A percentile compares a stretch with the other conserved stretches of the same genome.
Conservation (phyloP, 345 rosid genomes). For the Capsella bursapastoris region DNA sequence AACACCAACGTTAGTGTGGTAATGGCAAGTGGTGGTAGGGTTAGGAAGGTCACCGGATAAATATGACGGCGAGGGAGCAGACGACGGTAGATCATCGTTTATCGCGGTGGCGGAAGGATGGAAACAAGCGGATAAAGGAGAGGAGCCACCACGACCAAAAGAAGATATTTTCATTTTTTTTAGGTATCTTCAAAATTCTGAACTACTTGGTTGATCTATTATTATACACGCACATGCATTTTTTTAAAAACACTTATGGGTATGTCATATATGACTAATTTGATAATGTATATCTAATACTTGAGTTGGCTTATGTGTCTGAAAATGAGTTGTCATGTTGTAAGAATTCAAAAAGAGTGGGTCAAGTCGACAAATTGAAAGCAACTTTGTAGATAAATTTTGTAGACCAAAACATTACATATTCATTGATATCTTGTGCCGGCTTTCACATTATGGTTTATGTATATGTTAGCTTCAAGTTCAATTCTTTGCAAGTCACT, state of each 20-base stretch:
- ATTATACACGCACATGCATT: conserved; percentile 1
- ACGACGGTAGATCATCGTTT: conserved; percentile 6
- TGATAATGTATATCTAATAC: neutral
- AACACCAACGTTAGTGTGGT: conserved; percentile 70
- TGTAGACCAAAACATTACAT: conserved; percentile 19
- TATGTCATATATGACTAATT: neutral
- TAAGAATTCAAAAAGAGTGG: conserved; percentile 34
- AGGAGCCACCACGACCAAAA: conserved; percentile 40
- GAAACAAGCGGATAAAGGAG: conserved; percentile 72
- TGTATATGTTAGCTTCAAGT: neutral
- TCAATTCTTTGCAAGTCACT: neutral
- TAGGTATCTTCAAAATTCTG: neutral
- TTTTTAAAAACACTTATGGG: neutral
- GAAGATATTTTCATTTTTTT: conserved; percentile 18
- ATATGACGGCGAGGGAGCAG: conserved; percentile 33
- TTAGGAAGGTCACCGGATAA: conserved; percentile 42
- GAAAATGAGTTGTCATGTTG: conserved; percentile 44
- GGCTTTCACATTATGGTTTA: conserved; percentile 16
- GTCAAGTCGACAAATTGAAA: conserved; percentile 36
- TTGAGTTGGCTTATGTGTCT: conserved; percentile 28
- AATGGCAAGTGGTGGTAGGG: conserved; percentile 57
- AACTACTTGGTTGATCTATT: neutral
- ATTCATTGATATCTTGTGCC: neutral
- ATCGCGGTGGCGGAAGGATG: conserved; percentile 38
- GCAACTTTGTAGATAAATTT: conserved; percentile 35